Conservation (phyloP, 2,329 filamentous ascomycete species). For the Sporothrix pallida region DNA sequence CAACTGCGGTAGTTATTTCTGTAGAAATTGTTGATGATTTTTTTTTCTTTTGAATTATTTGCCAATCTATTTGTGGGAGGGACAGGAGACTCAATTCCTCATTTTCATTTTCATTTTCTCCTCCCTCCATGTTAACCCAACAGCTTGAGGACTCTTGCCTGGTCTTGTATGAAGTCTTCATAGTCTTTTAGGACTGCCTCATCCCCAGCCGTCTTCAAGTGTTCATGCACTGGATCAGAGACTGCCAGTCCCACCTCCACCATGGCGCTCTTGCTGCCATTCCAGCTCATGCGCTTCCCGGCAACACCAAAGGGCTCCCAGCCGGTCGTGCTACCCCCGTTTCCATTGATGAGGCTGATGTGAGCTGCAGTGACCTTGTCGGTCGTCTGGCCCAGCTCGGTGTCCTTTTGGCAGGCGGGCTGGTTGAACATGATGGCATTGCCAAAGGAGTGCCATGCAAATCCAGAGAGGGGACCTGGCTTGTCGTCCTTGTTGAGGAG, state of each 20-base stretch:
- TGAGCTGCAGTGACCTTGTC: conserved; percentile 15
- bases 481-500: neutral
- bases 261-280: conserved; percentile 14
- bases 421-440: conserved; percentile 32
- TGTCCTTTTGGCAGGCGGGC: conserved; percentile 28
- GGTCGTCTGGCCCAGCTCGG: conserved; percentile 28
- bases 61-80: too few relatives aligned
- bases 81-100: too few relatives aligned
- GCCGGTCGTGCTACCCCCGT: neutral
- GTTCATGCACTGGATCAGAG: conserved; percentile 17
- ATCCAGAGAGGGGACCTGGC: conserved; percentile 22
- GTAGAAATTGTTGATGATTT: neutral
- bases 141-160: neutral
- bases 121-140: neutral
- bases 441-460: conserved; percentile 34
- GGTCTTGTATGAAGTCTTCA: conserved; percentile 3
- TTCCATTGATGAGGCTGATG: conserved; percentile 18
- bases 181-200: conserved; percentile 10
- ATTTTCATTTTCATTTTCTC: too few relatives aligned
- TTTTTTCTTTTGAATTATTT: neutral
- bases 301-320: conserved; percentile 24
- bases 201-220: conserved; percentile 1
- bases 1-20: neutral
- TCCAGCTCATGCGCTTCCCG: conserved; percentile 28
- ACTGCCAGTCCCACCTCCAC: neutral